These are phyloP conservation scores for Populus pruinosa DNA, from an alignment of 345 rosid genomes.

Conservation along the genomic window DNA sequence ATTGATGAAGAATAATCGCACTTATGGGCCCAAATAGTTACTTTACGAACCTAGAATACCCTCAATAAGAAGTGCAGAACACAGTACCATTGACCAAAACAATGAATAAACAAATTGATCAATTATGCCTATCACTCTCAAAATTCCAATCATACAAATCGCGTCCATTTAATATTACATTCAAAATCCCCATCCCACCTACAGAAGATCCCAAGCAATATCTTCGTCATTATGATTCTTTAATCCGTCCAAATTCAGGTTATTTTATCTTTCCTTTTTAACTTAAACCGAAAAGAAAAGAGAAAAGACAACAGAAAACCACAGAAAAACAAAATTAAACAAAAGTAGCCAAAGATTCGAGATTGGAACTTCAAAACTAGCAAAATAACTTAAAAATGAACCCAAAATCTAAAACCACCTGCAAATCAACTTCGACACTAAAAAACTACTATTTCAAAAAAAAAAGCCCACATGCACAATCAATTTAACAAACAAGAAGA, in stretches of 20 bases:
- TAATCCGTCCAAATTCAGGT: neutral
- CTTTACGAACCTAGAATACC: conserved; percentile 10
- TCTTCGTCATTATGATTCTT: neutral
- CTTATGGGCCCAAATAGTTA: conserved; percentile 10
- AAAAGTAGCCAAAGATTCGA: neutral
- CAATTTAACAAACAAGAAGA: neutral
- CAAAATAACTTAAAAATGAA: neutral
- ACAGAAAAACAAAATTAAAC: neutral
- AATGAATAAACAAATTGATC: conserved; percentile 16
- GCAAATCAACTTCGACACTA: neutral
- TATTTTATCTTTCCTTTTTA: neutral
- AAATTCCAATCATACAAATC: conserved; percentile 4
- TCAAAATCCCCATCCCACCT: conserved; percentile 19
- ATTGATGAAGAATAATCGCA: conserved; percentile 12
- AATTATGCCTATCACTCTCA: conserved; percentile 16
- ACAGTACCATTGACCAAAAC: conserved; percentile 23
- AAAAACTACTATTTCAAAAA: too few species aligned
- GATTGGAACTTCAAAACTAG: neutral
- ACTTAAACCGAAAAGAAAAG: neutral
- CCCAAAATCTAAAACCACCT: neutral
- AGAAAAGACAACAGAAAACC: too few species aligned
- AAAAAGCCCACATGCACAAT: neutral
- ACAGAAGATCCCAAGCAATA: conserved; percentile 12
- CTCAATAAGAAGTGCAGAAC: neutral
- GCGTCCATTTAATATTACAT: neutral